Conservation (phyloP, 805 yeast species). For the Monosporozyma aerobia region DNA sequence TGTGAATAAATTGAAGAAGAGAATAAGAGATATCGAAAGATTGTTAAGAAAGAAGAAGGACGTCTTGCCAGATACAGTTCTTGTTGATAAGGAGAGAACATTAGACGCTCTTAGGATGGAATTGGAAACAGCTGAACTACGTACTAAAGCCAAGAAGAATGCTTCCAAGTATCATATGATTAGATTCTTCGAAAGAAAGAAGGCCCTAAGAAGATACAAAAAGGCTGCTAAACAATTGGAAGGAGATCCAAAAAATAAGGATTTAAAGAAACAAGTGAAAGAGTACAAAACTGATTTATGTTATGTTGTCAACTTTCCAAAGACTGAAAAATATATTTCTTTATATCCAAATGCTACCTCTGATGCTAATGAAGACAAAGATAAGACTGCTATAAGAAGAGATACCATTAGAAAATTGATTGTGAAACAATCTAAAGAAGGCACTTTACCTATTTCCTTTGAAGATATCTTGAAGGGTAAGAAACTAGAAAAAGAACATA, state of each 20-base stretch:
- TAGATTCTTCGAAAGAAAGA: conserved; percentile 81
- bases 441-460: conserved; percentile 49
- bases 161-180: conserved; percentile 86
- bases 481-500: conserved; percentile 18
- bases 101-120: conserved; percentile 55
- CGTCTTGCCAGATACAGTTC: conserved; percentile 52
- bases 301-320: conserved; percentile 71
- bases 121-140: conserved; percentile 39
- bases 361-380: conserved; percentile 25
- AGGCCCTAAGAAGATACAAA: conserved; percentile 66
- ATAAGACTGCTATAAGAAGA: conserved; percentile 36
- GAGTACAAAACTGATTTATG: conserved; percentile 63
- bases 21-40: conserved; percentile 79
- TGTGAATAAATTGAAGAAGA: conserved; percentile 59
- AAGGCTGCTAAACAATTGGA: conserved; percentile 30
- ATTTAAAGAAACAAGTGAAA: conserved; percentile 29
- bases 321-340: conserved; percentile 68
- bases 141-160: conserved; percentile 39
- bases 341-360: conserved; percentile 45
- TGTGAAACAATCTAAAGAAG: conserved; percentile 42
- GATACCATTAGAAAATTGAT: conserved; percentile 44
- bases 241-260: conserved; percentile 11
- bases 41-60: conserved; percentile 46
- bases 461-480: conserved; percentile 35
- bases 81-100: conserved; percentile 67